phyloP scores from a whole-genome alignment of 2,329 filamentous ascomycete genomes.

The Botryosphaeria agaves region DNA sequence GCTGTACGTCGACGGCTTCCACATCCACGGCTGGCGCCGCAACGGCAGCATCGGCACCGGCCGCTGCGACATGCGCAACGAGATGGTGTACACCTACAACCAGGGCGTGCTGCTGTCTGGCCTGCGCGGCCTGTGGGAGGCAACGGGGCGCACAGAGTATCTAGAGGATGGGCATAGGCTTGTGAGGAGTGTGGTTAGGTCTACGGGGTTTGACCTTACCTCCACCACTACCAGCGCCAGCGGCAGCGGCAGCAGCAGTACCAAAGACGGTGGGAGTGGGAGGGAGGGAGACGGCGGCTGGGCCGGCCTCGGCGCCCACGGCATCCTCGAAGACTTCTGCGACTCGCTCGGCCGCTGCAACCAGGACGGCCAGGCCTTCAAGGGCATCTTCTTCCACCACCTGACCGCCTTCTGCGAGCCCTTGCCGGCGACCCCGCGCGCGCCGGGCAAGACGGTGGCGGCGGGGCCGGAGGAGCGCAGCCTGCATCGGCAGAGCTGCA shows the following conservation, averaged over 20 bases:
- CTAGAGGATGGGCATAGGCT: constrained; percentile 66
- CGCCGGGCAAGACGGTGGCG: constrained; percentile 25
- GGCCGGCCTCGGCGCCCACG: constrained; percentile 60
- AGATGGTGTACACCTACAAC: constrained; percentile 92
- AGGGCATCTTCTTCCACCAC: constrained; percentile 89
- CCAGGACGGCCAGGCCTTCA: constrained; percentile 80
- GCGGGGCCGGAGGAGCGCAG: constrained; percentile 11
- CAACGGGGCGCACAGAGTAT: constrained; percentile 54
- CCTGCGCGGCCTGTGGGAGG: constrained; percentile 61
- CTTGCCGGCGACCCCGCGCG: constrained; percentile 29
- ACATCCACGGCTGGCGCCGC: constrained; percentile 47
- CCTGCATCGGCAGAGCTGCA: constrained; percentile 44
- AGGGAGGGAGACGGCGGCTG: constrained; percentile 26
- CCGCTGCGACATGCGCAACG: constrained; percentile 62
- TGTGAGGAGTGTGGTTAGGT: constrained; percentile 53
- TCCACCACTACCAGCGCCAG: no score
- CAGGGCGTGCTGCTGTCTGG: constrained; percentile 81
- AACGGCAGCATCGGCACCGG: constrained; percentile 45
- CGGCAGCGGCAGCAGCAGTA: no score
- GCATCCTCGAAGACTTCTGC: constrained; percentile 71
- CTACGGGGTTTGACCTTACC: constrained; percentile 64
- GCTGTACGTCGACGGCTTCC: constrained; percentile 75
- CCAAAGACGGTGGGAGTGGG: constrained; percentile 3
- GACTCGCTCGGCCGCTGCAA: constrained; percentile 59
- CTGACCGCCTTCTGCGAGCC: constrained; percentile 60